Evolutionary conservation across 169 alveolate species (phyloP), one percentile per base, ranked within the genome.

Genomic region (Plasmodium gallinaceum): DNA sequence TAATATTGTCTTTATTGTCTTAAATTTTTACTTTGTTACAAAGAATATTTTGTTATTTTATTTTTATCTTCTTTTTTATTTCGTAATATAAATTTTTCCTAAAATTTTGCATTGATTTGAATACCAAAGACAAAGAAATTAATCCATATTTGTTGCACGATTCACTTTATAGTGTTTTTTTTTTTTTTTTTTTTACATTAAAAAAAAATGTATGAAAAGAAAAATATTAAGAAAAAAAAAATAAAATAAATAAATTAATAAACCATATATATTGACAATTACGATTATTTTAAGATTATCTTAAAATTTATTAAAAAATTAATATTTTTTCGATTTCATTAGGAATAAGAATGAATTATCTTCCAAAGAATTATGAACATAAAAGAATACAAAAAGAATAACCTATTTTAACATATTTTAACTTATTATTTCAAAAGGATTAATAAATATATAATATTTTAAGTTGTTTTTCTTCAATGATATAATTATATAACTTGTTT

Each of bases 91-190:
- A 3, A 24, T 73, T 22, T 48, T 54, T 51, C 18, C 24, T 32
- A 32, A 32, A 2, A 32, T 32, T 57, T 57, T 20, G 12, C n/a
- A 45, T 14, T 68, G 78, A 69, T 16, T 70, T 70, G 18, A 20
- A 54, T 73, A 46, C 22, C 69, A 73, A 73, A 54, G 87, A 73
- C 87, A 73, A 73, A 45, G 69, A 54, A 73, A 73, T 16, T 43
- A 54, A 18, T 26, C 37, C 70, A 58, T 14, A 37, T 54, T 64
- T 64, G 20, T 24, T 64, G 52, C 22, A 24, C 48, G 22, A 24
- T 37, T 26, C 73, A 12, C 20, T 20, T 37, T 5, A 45, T 32
- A 18, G 39, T 24, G 43, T 32, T 39, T 54, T n/a, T 54, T 54
- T 52, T 60, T 32, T 72, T 51, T 72, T 62, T 43, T 10, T 52